phyloP scores from a whole-genome alignment of 2,329 filamentous ascomycete species.

The Fusarium burgessii region DNA sequence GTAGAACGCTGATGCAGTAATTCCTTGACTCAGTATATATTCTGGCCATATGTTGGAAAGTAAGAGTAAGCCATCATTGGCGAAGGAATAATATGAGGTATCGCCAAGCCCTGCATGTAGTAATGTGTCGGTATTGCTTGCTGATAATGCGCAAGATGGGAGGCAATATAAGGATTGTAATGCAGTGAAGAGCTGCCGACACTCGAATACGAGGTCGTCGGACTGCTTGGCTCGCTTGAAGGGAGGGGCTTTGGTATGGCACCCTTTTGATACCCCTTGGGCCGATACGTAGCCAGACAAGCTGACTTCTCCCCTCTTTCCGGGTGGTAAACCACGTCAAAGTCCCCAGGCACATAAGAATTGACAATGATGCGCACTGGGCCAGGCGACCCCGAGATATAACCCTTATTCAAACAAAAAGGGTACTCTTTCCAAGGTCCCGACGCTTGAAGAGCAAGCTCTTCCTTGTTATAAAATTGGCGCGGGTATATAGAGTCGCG shows the following conservation, averaged over 20 bases:
- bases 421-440: conserved; percentile 25
- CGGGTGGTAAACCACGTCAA: conserved; percentile 21
- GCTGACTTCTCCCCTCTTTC: background rate
- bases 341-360: background rate
- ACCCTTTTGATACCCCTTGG: conserved; percentile 14
- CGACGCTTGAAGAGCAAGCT: background rate
- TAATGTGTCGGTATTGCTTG: background rate
- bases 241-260: conserved; percentile 3
- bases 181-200: background rate
- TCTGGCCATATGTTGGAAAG: background rate
- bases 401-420: conserved; percentile 16
- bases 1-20: too few relatives aligned
- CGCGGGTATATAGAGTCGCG: background rate
- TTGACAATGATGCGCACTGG: conserved; percentile 20
- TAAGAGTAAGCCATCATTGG: background rate
- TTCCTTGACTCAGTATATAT: background rate
- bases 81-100: background rate
- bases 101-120: background rate
- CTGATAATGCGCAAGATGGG: background rate
- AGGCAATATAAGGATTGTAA: background rate
- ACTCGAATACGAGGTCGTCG: background rate
- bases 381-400: conserved; percentile 4
- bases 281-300: conserved; percentile 8
- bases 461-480: conserved; percentile 9
- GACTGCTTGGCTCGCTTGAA: background rate